These are phyloP conservation scores for Nelumbo lutea DNA, from an alignment of 164 flowering plant genomes.

Conservation along the genomic window DNA sequence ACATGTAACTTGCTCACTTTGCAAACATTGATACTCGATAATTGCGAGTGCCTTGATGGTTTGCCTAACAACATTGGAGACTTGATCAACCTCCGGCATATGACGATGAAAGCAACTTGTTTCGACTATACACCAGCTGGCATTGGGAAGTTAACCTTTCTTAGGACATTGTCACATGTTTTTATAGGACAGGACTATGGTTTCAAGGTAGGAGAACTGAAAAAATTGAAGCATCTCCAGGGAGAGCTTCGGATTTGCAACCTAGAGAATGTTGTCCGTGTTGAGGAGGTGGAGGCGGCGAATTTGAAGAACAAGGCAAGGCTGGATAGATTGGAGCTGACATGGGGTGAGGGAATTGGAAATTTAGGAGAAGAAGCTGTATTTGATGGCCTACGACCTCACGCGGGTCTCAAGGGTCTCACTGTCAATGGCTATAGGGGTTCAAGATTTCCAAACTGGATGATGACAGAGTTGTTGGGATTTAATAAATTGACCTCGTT, in stretches of 20 bases:
- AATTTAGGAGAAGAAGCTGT: not conserved
- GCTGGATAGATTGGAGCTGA: not conserved
- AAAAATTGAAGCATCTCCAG: not conserved
- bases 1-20: slow-evolving; percentile 10
- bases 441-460: slow-evolving; percentile 2
- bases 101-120: not conserved
- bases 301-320: not conserved
- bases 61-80: slow-evolving; percentile 12
- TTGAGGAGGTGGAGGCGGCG: not conserved
- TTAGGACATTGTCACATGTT: not conserved
- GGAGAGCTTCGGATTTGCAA: not conserved
- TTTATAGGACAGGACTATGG: not conserved
- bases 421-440: not conserved
- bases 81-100: slow-evolving; percentile 4
- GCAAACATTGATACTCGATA: slow-evolving; percentile 6
- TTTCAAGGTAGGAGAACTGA: not conserved
- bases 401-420: not conserved
- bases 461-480: not conserved
- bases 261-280: not conserved
- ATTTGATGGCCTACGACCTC: slow-evolving; percentile 9
- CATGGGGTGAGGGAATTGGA: not conserved
- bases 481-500: not conserved
- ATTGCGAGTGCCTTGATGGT: not conserved
- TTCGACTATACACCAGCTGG: not conserved
- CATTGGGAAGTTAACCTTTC: slow-evolving; percentile 3